A percentile compares a stretch with the other conserved stretches of the same genome.
Evolutionary conservation across 805 yeast genomes (phyloP).

Genomic region (Kluyveromyces starmeri): DNA sequence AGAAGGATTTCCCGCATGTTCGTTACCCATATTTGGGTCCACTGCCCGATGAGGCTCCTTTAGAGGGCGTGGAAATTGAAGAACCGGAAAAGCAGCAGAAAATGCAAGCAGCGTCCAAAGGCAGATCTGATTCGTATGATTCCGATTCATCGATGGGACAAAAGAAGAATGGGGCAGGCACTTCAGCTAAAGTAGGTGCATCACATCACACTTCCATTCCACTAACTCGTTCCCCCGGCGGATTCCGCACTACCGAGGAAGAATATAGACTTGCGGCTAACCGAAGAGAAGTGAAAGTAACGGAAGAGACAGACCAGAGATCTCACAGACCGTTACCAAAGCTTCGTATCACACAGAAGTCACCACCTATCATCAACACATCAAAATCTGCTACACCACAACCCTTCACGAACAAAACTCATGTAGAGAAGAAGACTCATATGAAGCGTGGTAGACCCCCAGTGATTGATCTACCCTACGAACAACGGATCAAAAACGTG

Average conservation of each 20-base stretch:
- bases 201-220: neutral
- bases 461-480: constrained; percentile 42
- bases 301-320: constrained; percentile 6
- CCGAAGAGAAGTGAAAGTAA: neutral
- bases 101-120: neutral
- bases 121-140: no score
- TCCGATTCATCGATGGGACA: neutral
- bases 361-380: constrained; percentile 6
- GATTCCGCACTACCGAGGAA: neutral
- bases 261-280: neutral
- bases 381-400: constrained; percentile 21
- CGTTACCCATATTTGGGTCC: constrained; percentile 52
- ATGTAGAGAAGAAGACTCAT: constrained; percentile 21
- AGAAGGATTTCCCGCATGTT: constrained; percentile 27
- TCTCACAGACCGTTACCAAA: constrained; percentile 9
- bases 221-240: neutral
- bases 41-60: constrained; percentile 42
- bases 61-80: constrained; percentile 30
- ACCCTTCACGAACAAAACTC: constrained; percentile 14
- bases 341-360: constrained; percentile 7
- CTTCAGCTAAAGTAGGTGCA: neutral
- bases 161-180: neutral
- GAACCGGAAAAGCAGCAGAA: constrained; percentile 18
- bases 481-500: constrained; percentile 82
- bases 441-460: constrained; percentile 31